Evolutionary conservation across 371 early-diverging fungal genomes (phyloP), one percentile per base, ranked within the genome.

Genomic region (Mucor ambiguus): DNA sequence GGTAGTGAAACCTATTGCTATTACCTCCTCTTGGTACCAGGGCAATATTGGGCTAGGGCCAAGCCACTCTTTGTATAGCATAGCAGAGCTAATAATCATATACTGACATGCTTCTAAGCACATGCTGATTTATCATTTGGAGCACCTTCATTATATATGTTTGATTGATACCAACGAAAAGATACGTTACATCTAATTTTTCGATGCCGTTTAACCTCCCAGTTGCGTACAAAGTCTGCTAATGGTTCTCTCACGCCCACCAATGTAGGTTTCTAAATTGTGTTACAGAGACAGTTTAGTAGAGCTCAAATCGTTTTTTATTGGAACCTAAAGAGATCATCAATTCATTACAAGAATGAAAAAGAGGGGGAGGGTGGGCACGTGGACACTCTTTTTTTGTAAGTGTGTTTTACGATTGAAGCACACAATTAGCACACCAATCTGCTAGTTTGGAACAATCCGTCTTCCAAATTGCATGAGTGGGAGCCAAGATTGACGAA

Each of bases 341-440:
- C 52, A 14, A 24, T 49, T 26, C 22, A 48, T 48, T 48, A 48
- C 24, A 52, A 52, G 28, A 26, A 52, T 26, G 24, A 28, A 52
- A 26, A 7, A 52, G 14, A 26, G 0, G 1, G 12, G 11, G 33
- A 3, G 1, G 24, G n/a, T 0, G 32, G 9, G 33, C 56, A 56
- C 56, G 56, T 56, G 56, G 56, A 32, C 33, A 32, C 33, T 30
- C 32, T n/a, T 32, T 56, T 56, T 8, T 8, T 26, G 37, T 56
- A 48, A 44, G 8, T 33, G 8, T 55, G 55, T 44, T 26, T 43
- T 20, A 24, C 26, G 32, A 30, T 30, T 60, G 44, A 29, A 41
- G 43, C 35, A 69, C 60, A 54, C 33, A 30, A 24, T 66, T 49
- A 12, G 66, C 70, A 58, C 71, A 71, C 71, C 71, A 71, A 44